Evolutionary conservation across 2,329 filamentous ascomycete species (phyloP).

Genomic region (Eutypella sp.): DNA sequence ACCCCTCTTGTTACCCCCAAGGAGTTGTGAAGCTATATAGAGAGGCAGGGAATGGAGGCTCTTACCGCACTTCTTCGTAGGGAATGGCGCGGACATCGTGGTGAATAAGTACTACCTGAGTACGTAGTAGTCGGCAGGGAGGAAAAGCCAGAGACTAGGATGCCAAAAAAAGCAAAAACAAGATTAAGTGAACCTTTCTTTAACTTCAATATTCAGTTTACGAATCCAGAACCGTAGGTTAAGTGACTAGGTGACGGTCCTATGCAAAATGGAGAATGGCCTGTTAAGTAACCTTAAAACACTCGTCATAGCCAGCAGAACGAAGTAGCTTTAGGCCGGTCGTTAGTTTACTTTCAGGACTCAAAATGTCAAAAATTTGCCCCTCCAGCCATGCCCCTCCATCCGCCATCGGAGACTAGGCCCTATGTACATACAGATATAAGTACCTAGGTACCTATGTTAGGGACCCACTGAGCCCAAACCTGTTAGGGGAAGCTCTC

Average conservation of each 20-base stretch:
- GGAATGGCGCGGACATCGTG: constrained; percentile 36
- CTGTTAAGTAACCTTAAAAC: neutral
- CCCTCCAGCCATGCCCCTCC: neutral
- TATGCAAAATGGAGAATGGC: neutral
- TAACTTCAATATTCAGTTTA: neutral
- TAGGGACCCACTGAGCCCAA: too few relatives aligned
- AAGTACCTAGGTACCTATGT: too few relatives aligned
- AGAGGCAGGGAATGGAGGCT: constrained; percentile 5
- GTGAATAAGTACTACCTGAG: neutral
- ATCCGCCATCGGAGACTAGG: neutral
- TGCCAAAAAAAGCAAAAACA: too few relatives aligned
- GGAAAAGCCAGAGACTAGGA: too few relatives aligned
- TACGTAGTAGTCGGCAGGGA: neutral
- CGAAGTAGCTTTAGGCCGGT: too few relatives aligned
- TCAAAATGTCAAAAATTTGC: neutral
- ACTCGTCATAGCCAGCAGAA: too few relatives aligned
- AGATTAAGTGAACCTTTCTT: too few relatives aligned
- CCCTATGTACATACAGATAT: too few relatives aligned
- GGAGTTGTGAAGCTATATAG: neutral
- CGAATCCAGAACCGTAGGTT: too few relatives aligned
- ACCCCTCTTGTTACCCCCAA: neutral
- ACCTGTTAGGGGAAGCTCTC: too few relatives aligned
- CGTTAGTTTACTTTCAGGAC: too few relatives aligned
- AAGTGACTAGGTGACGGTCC: neutral
- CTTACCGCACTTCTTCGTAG: constrained; percentile 56